Conservation (phyloP, 495 filamentous ascomycete species). For the Neurospora sublineolata region DNA sequence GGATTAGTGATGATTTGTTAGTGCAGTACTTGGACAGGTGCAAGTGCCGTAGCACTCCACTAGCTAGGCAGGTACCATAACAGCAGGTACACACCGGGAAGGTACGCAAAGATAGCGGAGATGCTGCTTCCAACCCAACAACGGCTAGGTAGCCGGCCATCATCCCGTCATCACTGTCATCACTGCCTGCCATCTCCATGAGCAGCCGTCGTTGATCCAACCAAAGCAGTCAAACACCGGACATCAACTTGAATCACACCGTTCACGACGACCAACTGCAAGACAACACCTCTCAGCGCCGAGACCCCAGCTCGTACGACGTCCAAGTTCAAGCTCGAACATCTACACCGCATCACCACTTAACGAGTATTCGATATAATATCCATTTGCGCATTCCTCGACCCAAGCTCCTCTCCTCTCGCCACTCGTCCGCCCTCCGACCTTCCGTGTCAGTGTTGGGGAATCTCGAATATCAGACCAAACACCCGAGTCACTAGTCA, state of each 20-base stretch:
- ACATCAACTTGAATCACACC: background rate
- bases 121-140: background rate
- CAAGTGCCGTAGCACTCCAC: background rate
- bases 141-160: background rate
- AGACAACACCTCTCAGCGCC: background rate
- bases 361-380: background rate
- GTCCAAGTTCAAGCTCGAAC: background rate
- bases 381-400: background rate
- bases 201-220: background rate
- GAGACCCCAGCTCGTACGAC: background rate
- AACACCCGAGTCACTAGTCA: slow-evolving; percentile 20
- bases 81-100: background rate
- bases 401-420: background rate
- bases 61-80: background rate
- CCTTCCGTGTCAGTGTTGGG: background rate
- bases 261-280: background rate
- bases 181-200: background rate
- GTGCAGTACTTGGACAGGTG: background rate
- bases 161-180: background rate
- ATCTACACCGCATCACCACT: background rate
- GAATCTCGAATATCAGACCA: background rate
- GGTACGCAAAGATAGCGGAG: background rate
- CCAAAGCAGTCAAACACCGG: background rate
- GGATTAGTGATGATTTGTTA: background rate
- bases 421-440: background rate